Percentiles rank a stretch among this genome's conserved stretches.
Evolutionary conservation across 2,329 filamentous ascomycete genomes (phyloP).

Genomic region (Colletotrichum sp.): DNA sequence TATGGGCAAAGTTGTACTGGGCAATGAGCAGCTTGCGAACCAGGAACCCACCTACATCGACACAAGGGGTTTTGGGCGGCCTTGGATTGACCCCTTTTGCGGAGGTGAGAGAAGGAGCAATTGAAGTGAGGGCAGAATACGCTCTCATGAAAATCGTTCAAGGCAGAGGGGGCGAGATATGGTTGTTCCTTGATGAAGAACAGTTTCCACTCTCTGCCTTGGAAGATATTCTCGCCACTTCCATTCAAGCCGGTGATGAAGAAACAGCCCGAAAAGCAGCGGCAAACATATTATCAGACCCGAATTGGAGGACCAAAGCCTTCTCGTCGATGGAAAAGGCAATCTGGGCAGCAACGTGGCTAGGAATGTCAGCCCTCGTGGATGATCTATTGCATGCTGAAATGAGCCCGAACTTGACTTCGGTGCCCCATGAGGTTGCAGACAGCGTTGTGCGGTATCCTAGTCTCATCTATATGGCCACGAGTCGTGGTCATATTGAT

Average conservation of each 20-base stretch:
- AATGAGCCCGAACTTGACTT: not conserved
- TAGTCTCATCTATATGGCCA: not conserved
- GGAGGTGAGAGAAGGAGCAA: not conserved
- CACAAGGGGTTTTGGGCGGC: not conserved
- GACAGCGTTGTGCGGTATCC: not conserved
- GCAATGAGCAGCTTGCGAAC: not conserved
- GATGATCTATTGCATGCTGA: not conserved
- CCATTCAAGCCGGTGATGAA: not conserved
- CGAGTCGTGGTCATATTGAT: not conserved
- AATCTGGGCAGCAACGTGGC: not conserved
- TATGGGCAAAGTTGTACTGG: not conserved
- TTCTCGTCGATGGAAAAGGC: not conserved
- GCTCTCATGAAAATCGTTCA: not conserved
- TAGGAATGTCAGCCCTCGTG: not conserved
- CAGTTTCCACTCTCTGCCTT: not conserved
- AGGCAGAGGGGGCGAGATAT: not conserved
- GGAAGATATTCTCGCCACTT: not conserved
- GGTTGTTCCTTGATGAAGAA: not conserved
- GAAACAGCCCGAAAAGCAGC: not conserved
- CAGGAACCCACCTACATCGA: not conserved
- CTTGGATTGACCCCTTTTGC: not conserved
- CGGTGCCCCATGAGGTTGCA: accelerated
- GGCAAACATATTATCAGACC: accelerated
- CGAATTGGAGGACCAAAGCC: accelerated
- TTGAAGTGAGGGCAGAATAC: not conserved